Base-by-base conservation (phyloP, 2,329 filamentous ascomycete species). In the Ophiobolus disseminans region DNA sequence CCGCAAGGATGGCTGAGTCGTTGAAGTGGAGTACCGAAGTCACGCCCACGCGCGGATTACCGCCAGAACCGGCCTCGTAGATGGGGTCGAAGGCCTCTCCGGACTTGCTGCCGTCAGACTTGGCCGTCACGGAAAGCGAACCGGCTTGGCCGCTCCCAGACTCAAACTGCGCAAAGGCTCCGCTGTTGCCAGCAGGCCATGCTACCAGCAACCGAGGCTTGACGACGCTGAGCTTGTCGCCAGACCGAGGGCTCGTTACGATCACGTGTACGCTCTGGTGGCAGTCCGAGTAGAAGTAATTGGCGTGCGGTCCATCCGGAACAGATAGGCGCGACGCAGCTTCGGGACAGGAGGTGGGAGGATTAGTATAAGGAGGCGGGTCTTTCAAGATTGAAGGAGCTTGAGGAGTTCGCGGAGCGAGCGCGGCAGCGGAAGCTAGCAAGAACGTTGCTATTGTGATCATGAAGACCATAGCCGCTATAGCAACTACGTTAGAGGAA, bases 211-310 rank as follows among this genome's bases (percentile, higher is more conserved):
- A 67, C n/a, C 85, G 76, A 7, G 84, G 84, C 0, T 78, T 75
- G 50, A 86, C 82, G 25, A 83, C 72, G 1, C 73, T 77, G 1
- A 85, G 69, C 56, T 86, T 77, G 46, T 80, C 84, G 13, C 78
- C 75, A 1, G 75, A 59, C 0, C 80, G 66, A 11, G 85, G 84
- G 49, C 77, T 85, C 0, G 84, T 87, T 0, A 87, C 72, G 0
- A 88, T 79, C 0, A 84, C 82, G 55, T 87, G 85, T 4, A 78
- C 77, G 25, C 81, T 78, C 1, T 79, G 76, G 53, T 85, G 77
- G 65, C 84, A 87, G 61, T 87, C 84, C 0, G 83, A 86, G 56
- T 85, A 83, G 70, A 88, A 86, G 68, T 83, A 86, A 60, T 87
- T 86, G 30, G 83, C 76, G 50, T 86, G 86, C 0, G 84, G 84